Base-by-base conservation (phyloP, 2,329 filamentous ascomycete genomes). In the Dryadomyces quercus-mongolicae region DNA sequence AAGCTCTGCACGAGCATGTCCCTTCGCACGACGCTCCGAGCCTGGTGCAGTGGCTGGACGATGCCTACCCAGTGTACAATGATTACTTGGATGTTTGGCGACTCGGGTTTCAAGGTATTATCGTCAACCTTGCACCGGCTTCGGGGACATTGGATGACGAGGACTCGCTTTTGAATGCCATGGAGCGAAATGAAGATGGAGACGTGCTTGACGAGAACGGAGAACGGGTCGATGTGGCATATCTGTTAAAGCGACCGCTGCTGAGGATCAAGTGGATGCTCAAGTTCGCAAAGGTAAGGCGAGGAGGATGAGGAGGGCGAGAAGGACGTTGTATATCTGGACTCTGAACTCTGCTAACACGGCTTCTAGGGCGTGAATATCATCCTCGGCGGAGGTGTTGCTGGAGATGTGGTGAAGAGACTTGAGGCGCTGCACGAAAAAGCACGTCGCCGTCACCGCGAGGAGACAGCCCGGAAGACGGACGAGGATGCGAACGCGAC, bases 211-310 rank as follows among this genome's bases (percentile, higher is more conserved):
- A 90, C 60, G 80, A 81, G 38, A 78, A 92, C 58, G 93, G 92
- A 13, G 89, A 96, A 66, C 82, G 89, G 52, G 90, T 96, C 9
- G 93, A 97, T 65, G 93, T 98, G 49, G 91, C 91, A 8, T 94
- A 93, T 68, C 75, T 98, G 48, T 74, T 98, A 52, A 96, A 95
- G 70, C 77, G 92, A 53, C 93, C 93, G 1, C 71, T 98, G 45
- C 83, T 95, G 21, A 81, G 93, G 49, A 74, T 96, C 57, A 96
- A 95, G 67, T 88, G 91, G 67, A 80, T 98, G 57, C 76, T 84
- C 46, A 95, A 91, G 67, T 85, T 88, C 42, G 81, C 95, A 62
- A 88, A 86, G 72, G 85, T 83, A 70, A 60, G 64, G 59, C 25
- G 25, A 8, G 8, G 3, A 40, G 6, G 15, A n/a, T 20, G 22